Conservation (phyloP, 371 early-diverging fungal species). For the Mucor velutinosus region DNA sequence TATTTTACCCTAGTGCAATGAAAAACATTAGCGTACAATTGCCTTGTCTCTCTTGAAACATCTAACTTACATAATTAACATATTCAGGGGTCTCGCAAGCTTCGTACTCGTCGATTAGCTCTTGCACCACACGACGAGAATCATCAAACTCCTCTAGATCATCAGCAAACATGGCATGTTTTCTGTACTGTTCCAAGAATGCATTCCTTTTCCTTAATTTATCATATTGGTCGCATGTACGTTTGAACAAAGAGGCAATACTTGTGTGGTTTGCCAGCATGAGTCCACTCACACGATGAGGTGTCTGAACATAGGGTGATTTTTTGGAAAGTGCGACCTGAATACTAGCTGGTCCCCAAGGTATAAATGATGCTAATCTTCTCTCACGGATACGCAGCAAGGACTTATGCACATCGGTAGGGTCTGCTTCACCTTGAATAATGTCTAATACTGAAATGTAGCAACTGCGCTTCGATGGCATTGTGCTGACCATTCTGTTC, state of each 20-base stretch:
- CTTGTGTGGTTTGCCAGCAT: slow-evolving; percentile 99
- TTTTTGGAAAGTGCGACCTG: slow-evolving; percentile 95
- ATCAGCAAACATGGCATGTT: slow-evolving; percentile 81
- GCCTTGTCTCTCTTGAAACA: too few species aligned
- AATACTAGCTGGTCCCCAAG: slow-evolving; percentile 99
- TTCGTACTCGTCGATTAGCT: slow-evolving; percentile 91
- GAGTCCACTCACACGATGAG: slow-evolving; percentile 95
- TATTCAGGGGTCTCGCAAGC: slow-evolving; percentile 95
- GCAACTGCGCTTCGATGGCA: slow-evolving; percentile 87
- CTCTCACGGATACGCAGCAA: slow-evolving; percentile 94
- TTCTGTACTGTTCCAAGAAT: slow-evolving; percentile 97
- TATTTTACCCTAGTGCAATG: too few species aligned
- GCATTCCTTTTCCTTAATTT: slow-evolving; percentile 96
- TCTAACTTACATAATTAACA: slow-evolving; percentile 27
- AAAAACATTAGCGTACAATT: too few species aligned
- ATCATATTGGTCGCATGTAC: slow-evolving; percentile 97
- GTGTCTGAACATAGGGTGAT: slow-evolving; percentile 90
- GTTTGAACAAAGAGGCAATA: slow-evolving; percentile 89
- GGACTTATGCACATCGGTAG: slow-evolving; percentile 98
- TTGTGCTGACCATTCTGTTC: slow-evolving; percentile 95
- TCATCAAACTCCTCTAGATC: slow-evolving; percentile 92
- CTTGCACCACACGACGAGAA: slow-evolving; percentile 84
- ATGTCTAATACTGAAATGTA: slow-evolving; percentile 96
- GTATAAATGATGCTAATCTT: slow-evolving; percentile 95
- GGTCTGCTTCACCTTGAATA: slow-evolving; percentile 97